Base-by-base conservation (phyloP, 2,329 filamentous ascomycete genomes). In the Venturia oleaginea region DNA sequence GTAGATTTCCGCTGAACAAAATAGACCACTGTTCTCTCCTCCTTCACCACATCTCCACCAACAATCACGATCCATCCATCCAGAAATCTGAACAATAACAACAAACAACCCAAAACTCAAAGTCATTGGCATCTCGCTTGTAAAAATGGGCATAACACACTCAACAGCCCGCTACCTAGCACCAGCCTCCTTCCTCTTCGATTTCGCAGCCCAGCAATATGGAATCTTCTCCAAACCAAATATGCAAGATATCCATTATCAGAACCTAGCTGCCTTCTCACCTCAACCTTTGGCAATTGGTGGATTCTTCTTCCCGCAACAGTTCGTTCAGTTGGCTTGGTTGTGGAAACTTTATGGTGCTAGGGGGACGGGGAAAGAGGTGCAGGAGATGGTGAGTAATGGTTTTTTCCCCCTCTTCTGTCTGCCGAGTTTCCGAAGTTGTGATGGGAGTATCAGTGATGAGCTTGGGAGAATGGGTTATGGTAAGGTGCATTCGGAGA, bases 251-350 rank as follows among this genome's bases (percentile, higher is more conserved):
- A 76, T 85, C 38, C 83, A 86, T 70, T 79, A 85, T 68, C 73
- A 73, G 38, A 84, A 86, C 69, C 73, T 84, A 6, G 83, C 82
- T 1, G 85, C 84, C 70, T 86, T 82, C 75, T 81, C 77, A 1
- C 83, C 83, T 0, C 80, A 85, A 65, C 83, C 83, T 0, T 83
- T 77, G 69, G 84, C 84, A 72, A 84, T 86, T 66, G 83, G 75
- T 0, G 81, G 74, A 19, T 86, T 86, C 75, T 86, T 86, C 76
- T 83, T 84, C 71, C 82, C 82, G 0, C 83, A 86, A 70, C 83
- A 86, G 70, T 69, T 85, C 4, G 80, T 85, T 70, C 83, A 86
- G 71, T 69, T 85, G 2, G 78, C 75, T 2, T 86, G 83, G 83
- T 72, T 86, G 5, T 86, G 82, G 73, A 77, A 79, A 66, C 74